A percentile compares a stretch with the other conserved stretches of the same genome.
phyloP scores from a whole-genome alignment of 805 yeast species.

The Ogataea degrootiae region DNA sequence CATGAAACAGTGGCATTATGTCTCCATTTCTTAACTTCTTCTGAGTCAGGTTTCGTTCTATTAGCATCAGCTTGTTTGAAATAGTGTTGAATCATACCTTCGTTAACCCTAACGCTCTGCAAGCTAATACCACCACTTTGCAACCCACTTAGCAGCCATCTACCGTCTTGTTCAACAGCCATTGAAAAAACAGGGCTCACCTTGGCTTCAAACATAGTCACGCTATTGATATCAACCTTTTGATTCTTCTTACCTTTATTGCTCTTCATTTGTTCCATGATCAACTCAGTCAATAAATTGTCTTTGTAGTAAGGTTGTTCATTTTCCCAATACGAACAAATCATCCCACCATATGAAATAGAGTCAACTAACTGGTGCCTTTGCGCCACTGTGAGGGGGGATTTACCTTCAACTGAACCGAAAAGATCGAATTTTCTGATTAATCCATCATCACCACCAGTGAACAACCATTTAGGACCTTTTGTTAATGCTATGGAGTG shows the following conservation, averaged over 20 bases:
- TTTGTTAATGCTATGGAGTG: conserved; percentile 72
- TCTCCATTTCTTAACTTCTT: conserved; percentile 26
- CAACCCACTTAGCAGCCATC: conserved; percentile 82
- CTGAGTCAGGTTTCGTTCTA: background rate
- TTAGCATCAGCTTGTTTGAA: conserved; percentile 33
- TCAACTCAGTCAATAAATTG: conserved; percentile 26
- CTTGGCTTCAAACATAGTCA: conserved; percentile 45
- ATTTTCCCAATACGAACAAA: conserved; percentile 90
- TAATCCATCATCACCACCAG: conserved; percentile 96
- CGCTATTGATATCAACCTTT: conserved; percentile 34
- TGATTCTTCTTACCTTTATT: conserved; percentile 15
- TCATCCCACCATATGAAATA: conserved; percentile 76
- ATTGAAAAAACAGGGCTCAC: conserved; percentile 84
- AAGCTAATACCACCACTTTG: conserved; percentile 80
- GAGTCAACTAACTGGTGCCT: conserved; percentile 85
- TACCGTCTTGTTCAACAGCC: conserved; percentile 76
- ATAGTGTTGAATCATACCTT: conserved; percentile 77
- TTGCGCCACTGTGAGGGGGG: conserved; percentile 86
- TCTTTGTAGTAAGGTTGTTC: conserved; percentile 70
- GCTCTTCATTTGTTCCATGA: conserved; percentile 13
- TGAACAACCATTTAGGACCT: conserved; percentile 81
- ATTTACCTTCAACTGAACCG: conserved; percentile 79
- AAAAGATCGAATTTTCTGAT: conserved; percentile 85
- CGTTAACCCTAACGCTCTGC: conserved; percentile 77
- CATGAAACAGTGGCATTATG: conserved; percentile 78